phyloP scores from a whole-genome alignment of 805 yeast genomes.

The Groenewaldozyma tartarivorans region DNA sequence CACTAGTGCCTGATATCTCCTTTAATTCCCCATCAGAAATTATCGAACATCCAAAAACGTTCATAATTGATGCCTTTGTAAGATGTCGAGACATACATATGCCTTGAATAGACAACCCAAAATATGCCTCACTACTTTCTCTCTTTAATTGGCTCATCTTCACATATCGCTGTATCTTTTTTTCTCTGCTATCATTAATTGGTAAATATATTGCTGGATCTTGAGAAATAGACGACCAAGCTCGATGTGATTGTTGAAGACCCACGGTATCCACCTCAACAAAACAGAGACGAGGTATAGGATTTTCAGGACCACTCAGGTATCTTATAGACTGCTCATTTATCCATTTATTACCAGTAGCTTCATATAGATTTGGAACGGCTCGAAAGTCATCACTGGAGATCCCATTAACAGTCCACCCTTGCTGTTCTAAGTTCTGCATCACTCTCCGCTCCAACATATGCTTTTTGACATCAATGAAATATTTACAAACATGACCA shows the following conservation, averaged over 20 bases:
- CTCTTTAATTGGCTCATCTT: conserved; percentile 3
- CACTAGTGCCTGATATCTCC: neutral
- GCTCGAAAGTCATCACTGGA: conserved; percentile 34
- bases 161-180: conserved; percentile 3
- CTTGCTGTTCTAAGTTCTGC: conserved; percentile 33
- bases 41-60: neutral
- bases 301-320: conserved; percentile 7
- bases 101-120: no score
- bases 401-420: conserved; percentile 44
- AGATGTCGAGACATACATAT: neutral
- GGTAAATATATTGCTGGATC: conserved; percentile 12
- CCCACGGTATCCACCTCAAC: conserved; percentile 14
- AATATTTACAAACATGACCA: neutral
- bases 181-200: conserved; percentile 6
- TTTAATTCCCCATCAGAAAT: neutral
- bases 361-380: conserved; percentile 39
- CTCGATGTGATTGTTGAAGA: conserved; percentile 4
- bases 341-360: conserved; percentile 37
- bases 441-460: neutral
- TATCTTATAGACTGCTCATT: conserved; percentile 25
- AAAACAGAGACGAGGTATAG: conserved; percentile 15
- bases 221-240: conserved; percentile 11
- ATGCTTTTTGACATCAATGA: neutral
- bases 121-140: neutral
- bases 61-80: neutral